Conservation (phyloP, 2,329 filamentous ascomycete species). For the Cyanodermella asteris region DNA sequence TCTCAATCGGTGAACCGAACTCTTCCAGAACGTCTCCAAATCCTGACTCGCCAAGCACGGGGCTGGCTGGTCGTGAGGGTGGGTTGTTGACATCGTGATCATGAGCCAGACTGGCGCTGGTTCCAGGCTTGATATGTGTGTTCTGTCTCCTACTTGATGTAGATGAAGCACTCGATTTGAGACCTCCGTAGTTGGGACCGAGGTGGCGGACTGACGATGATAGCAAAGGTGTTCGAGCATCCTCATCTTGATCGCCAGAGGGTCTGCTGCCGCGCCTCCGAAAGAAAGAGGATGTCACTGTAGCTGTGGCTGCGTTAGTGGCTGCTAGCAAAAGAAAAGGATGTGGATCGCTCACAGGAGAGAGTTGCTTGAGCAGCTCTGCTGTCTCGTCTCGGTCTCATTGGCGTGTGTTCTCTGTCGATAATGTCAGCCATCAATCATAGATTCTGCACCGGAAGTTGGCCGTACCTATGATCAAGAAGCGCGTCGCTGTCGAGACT, state of each 20-base stretch:
- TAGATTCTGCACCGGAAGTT: background rate
- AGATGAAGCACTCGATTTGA: conserved; percentile 13
- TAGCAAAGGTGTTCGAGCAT: conserved; percentile 35
- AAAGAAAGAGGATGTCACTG: conserved; percentile 3
- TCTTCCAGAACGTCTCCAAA: conserved; percentile 33
- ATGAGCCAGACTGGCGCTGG: conserved; percentile 9
- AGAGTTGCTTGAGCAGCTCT: conserved; percentile 15
- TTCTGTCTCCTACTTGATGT: conserved; percentile 12
- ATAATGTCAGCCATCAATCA: conserved; percentile 4
- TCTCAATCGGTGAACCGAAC: conserved; percentile 19
- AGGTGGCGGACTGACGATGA: conserved; percentile 13
- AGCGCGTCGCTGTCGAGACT: conserved; percentile 78
- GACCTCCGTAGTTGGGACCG: conserved; percentile 12
- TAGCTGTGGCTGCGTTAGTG: conserved; percentile 16
- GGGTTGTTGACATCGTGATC: conserved; percentile 45
- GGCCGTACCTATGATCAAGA: conserved; percentile 54
- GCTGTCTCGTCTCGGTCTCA: conserved; percentile 41
- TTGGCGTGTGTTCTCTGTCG: conserved; percentile 33
- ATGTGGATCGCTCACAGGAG: conserved; percentile 18
- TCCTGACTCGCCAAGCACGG: conserved; percentile 28
- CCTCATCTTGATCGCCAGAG: conserved; percentile 19
- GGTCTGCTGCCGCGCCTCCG: conserved; percentile 27
- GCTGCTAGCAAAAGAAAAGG: conserved; percentile 13
- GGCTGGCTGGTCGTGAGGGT: conserved; percentile 38
- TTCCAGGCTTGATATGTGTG: conserved; percentile 9